Conservation (phyloP, 2,329 filamentous ascomycete species). For the Calycina herbarum region DNA sequence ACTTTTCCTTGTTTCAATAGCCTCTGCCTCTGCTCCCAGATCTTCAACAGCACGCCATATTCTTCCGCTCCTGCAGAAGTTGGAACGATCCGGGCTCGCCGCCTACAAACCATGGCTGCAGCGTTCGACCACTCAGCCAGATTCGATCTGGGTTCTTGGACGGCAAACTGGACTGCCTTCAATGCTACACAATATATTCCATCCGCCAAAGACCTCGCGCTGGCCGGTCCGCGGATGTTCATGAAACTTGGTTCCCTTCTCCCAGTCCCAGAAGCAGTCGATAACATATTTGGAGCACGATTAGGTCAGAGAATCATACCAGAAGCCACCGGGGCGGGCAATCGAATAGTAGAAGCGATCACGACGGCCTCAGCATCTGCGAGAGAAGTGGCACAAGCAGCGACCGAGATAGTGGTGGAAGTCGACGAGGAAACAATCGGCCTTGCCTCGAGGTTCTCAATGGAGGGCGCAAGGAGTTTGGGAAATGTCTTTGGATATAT, state of each 20-base stretch:
- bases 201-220: conserved; percentile 66
- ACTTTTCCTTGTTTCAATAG: neutral
- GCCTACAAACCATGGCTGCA: conserved; percentile 28
- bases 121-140: conserved; percentile 29
- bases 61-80: neutral
- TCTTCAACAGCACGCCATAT: neutral
- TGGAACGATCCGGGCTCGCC: neutral
- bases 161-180: conserved; percentile 45
- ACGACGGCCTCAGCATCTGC: conserved; percentile 45
- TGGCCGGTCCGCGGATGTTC: conserved; percentile 69
- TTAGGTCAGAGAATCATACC: conserved; percentile 61
- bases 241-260: conserved; percentile 67
- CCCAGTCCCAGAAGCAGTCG: conserved; percentile 58
- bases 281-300: conserved; percentile 50
- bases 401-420: conserved; percentile 37
- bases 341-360: conserved; percentile 42
- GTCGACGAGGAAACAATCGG: conserved; percentile 43
- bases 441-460: conserved; percentile 50
- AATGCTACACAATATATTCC: conserved; percentile 62
- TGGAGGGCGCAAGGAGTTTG: conserved; percentile 66
- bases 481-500: conserved; percentile 88
- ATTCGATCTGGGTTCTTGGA: conserved; percentile 53
- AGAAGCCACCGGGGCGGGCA: conserved; percentile 53
- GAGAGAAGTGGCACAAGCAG: conserved; percentile 28
- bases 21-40: neutral